Conservation (phyloP, 306 rosid species). For the Dalbergia cultrata region DNA sequence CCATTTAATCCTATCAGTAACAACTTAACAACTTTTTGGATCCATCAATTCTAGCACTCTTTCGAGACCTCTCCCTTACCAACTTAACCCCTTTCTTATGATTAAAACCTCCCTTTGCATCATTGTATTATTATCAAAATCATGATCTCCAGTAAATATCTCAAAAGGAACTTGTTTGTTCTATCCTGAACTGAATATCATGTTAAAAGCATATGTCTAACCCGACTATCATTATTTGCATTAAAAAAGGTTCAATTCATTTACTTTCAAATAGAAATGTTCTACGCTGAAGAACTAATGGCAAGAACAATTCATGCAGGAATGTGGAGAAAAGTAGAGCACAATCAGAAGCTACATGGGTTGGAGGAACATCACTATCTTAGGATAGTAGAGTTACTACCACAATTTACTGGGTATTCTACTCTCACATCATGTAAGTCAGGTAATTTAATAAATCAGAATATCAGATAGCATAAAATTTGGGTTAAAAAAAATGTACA, state of each 20-base stretch:
- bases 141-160: background rate
- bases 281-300: background rate
- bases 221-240: conserved; percentile 14
- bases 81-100: too few relatives aligned
- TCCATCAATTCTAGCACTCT: too few relatives aligned
- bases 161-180: background rate
- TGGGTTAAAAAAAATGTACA: background rate
- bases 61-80: too few relatives aligned
- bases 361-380: conserved; percentile 6
- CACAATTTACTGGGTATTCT: background rate
- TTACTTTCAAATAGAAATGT: conserved; percentile 31
- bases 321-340: conserved; percentile 3
- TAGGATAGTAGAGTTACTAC: background rate
- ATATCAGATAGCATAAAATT: background rate
- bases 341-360: conserved; percentile 6
- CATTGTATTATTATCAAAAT: background rate
- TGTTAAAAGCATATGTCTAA: conserved; percentile 3
- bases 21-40: too few relatives aligned
- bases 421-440: background rate
- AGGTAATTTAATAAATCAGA: background rate
- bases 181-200: background rate
- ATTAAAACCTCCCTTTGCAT: background rate
- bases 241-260: conserved; percentile 11
- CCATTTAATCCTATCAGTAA: too few relatives aligned
- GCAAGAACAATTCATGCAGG: conserved; percentile 11